Conservation (phyloP, 192 early-diverging fungal species). For the Allomyces macrogynus region DNA sequence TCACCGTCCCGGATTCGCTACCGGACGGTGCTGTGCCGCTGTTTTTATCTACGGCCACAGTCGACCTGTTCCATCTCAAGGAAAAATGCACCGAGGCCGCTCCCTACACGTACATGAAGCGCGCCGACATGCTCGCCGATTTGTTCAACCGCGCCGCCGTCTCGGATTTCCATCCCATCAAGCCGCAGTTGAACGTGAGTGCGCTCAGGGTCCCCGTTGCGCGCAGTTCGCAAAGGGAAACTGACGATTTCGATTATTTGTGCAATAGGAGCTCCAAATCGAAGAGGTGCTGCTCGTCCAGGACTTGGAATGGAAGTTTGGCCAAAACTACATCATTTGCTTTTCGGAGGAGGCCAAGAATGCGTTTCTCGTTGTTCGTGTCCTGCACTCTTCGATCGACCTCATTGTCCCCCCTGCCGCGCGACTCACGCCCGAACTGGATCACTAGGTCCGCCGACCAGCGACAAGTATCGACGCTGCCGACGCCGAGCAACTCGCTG, state of each 20-base stretch:
- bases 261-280: neutral
- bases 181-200: slow-evolving; percentile 19
- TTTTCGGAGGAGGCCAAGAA: slow-evolving; percentile 13
- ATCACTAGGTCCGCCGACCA: no score
- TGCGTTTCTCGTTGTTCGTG: slow-evolving; percentile 5
- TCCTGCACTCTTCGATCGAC: neutral
- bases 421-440: no score
- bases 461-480: no score
- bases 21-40: slow-evolving; percentile 13
- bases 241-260: no score
- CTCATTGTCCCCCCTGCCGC: no score
- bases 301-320: slow-evolving; percentile 31
- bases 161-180: slow-evolving; percentile 32
- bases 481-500: no score
- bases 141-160: slow-evolving; percentile 25
- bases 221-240: neutral
- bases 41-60: slow-evolving; percentile 28
- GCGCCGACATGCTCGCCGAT: slow-evolving; percentile 32
- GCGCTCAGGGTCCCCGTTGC: slow-evolving; percentile 1
- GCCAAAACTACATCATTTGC: slow-evolving; percentile 34
- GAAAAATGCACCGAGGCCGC: slow-evolving; percentile 25
- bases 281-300: slow-evolving; percentile 34
- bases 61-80: slow-evolving; percentile 32
- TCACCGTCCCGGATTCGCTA: no score
- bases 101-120: slow-evolving; percentile 30